Evolutionary conservation across 1,284 basidiomycete genomes (phyloP).

Genomic region (Puccinia polysora): DNA sequence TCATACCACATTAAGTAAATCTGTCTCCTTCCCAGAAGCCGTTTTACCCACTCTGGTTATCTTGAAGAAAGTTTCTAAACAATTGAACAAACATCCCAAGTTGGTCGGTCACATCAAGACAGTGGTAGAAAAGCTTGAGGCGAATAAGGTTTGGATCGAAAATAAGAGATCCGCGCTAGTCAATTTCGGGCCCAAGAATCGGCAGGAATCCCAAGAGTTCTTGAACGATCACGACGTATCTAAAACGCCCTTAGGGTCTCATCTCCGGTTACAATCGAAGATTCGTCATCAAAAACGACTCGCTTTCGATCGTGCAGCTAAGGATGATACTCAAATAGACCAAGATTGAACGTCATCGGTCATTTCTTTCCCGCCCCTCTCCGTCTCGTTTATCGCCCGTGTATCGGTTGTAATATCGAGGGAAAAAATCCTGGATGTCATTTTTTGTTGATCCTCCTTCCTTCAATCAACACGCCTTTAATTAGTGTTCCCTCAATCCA

Average conservation of each 20-base stretch:
- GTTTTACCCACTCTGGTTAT: conserved; percentile 74
- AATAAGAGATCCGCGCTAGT: neutral
- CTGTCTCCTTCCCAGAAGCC: conserved; percentile 90
- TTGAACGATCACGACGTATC: neutral
- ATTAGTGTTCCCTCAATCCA: no score
- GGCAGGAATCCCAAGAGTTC: conserved; percentile 4
- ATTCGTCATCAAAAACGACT: conserved; percentile 23
- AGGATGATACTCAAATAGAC: neutral
- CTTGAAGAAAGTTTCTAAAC: conserved; percentile 67
- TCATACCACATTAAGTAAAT: conserved; percentile 61
- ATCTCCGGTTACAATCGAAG: conserved; percentile 35
- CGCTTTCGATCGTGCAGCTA: conserved; percentile 22
- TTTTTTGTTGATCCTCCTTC: no score
- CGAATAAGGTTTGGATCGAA: conserved; percentile 20
- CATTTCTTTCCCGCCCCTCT: neutral
- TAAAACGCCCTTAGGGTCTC: conserved; percentile 18
- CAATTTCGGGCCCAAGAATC: conserved; percentile 13
- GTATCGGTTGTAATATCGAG: no score
- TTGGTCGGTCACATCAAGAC: conserved; percentile 7
- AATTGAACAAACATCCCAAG: conserved; percentile 12
- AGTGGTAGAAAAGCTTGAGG: conserved; percentile 37
- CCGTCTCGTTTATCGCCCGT: no score
- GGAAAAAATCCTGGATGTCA: no score
- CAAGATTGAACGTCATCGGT: neutral
- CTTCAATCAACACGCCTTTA: no score